Evolutionary conservation across 2,329 filamentous ascomycete genomes (phyloP).

Genomic region (Camillea tinctor): DNA sequence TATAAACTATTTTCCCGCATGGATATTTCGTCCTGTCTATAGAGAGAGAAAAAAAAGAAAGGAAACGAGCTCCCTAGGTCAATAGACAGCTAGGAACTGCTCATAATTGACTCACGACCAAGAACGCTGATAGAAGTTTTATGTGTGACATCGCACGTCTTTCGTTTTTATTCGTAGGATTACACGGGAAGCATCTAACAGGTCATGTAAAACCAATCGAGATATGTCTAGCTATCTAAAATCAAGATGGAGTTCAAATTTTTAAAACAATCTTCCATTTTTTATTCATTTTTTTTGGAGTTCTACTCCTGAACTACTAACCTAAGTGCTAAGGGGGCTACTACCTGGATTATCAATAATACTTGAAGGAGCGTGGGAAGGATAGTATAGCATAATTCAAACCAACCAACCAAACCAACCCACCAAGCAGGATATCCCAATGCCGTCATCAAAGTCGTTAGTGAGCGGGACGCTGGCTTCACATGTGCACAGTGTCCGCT

Average conservation of each 20-base stretch:
- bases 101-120: no score
- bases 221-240: background rate
- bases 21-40: slow-evolving; percentile 1
- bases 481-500: background rate
- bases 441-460: background rate
- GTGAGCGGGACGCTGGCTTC: background rate
- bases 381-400: background rate
- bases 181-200: no score
- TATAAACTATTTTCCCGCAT: slow-evolving; percentile 1
- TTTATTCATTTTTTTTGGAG: background rate
- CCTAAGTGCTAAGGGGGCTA: background rate
- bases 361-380: background rate
- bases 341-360: background rate
- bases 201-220: no score
- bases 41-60: slow-evolving; percentile 8
- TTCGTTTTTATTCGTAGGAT: no score
- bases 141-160: no score
- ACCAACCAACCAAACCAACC: background rate
- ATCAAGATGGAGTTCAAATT: background rate
- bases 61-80: slow-evolving; percentile 2
- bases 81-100: background rate
- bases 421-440: background rate
- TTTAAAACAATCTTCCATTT: background rate
- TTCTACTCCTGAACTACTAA: background rate
- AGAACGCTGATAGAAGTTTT: no score